phyloP scores from a whole-genome alignment of 805 yeast species.

The Cyberlindnera suaveolens region DNA sequence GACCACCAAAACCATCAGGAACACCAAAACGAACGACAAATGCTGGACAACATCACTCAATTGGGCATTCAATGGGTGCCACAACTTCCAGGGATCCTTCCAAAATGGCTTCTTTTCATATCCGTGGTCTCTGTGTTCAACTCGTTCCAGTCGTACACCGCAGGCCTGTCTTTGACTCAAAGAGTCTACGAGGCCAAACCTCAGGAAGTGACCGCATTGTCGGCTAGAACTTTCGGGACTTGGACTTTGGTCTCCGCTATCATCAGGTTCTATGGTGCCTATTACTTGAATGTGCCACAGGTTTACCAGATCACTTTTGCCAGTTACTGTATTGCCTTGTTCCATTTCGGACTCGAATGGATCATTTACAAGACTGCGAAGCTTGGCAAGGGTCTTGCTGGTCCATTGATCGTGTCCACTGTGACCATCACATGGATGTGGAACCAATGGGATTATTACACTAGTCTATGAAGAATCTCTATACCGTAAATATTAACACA shows the following conservation, averaged over 20 bases:
- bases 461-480: background rate
- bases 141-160: slow-evolving; percentile 76
- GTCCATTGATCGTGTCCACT: slow-evolving; percentile 81
- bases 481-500: too few species aligned
- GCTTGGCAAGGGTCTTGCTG: slow-evolving; percentile 81
- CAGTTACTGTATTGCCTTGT: slow-evolving; percentile 75
- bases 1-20: background rate
- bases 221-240: slow-evolving; percentile 97
- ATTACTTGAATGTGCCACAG: slow-evolving; percentile 58
- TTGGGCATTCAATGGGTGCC: slow-evolving; percentile 34
- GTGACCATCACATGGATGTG: slow-evolving; percentile 79
- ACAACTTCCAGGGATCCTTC: slow-evolving; percentile 49
- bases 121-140: slow-evolving; percentile 91
- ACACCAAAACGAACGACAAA: slow-evolving; percentile 3
- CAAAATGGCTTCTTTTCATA: slow-evolving; percentile 74
- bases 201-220: slow-evolving; percentile 52
- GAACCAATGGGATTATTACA: slow-evolving; percentile 57
- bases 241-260: slow-evolving; percentile 90
- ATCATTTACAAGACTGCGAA: slow-evolving; percentile 69
- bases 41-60: slow-evolving; percentile 26
- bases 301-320: slow-evolving; percentile 74
- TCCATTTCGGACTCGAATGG: slow-evolving; percentile 84
- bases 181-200: slow-evolving; percentile 71
- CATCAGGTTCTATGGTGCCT: slow-evolving; percentile 84
- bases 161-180: slow-evolving; percentile 69